Percentiles rank a stretch among this genome's conserved stretches.
Evolutionary conservation across 305 asterid species (phyloP).

Genomic region (Euphrasia arctica): DNA sequence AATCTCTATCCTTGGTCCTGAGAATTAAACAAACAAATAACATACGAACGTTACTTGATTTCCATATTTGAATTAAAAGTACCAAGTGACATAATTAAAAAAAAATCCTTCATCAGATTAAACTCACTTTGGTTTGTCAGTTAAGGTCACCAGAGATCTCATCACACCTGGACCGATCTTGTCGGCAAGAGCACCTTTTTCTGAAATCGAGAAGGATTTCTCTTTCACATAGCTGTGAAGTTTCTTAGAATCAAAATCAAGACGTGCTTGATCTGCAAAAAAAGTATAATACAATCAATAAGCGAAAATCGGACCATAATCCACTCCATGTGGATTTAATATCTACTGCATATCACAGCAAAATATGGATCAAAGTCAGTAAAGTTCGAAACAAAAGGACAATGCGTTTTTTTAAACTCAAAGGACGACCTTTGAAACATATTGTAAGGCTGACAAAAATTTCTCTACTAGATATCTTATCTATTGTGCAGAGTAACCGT

Average conservation of each 20-base stretch:
- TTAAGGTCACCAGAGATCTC: too few species aligned
- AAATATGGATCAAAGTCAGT: constrained; percentile 14
- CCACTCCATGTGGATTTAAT: constrained; percentile 14
- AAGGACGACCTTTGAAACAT: constrained; percentile 9
- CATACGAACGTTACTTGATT: too few species aligned
- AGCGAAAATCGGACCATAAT: constrained; percentile 20
- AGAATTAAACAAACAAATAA: constrained; percentile 24
- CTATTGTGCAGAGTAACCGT: neutral
- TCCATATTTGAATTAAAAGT: too few species aligned
- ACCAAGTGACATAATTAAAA: too few species aligned
- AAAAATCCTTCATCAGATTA: too few species aligned
- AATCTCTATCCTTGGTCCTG: constrained; percentile 44
- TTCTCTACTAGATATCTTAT: constrained; percentile 11
- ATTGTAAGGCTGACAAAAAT: neutral
- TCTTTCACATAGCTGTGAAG: constrained; percentile 89
- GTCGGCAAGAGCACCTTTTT: constrained; percentile 72
- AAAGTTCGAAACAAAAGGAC: constrained; percentile 5
- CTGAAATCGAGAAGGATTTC: constrained; percentile 61
- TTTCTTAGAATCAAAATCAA: constrained; percentile 74
- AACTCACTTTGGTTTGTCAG: too few species aligned
- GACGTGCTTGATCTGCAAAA: constrained; percentile 62
- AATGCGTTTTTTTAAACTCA: neutral
- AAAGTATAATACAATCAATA: constrained; percentile 18
- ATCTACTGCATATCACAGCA: neutral
- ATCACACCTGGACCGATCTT: too few species aligned